Evolutionary conservation across 805 yeast species (phyloP).

Genomic region (Metschnikowia peoriensis): DNA sequence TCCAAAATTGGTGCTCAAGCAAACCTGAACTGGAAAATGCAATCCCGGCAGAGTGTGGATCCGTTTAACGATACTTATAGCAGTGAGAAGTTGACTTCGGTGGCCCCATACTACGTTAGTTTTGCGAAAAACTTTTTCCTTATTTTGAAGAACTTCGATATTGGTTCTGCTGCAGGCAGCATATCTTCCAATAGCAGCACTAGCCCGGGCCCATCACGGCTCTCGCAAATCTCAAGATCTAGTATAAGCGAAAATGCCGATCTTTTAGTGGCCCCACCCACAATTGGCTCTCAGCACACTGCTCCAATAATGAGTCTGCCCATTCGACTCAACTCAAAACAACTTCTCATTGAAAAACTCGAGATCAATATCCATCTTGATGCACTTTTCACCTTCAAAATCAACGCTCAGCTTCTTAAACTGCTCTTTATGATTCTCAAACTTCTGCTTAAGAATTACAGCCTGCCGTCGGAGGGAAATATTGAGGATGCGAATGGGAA

Average conservation of each 20-base stretch:
- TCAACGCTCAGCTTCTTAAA: slow-evolving; percentile 29
- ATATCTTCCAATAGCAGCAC: not conserved
- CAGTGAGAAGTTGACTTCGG: slow-evolving; percentile 3
- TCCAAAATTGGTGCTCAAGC: slow-evolving; percentile 21
- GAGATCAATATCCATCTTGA: slow-evolving; percentile 43
- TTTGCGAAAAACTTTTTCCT: slow-evolving; percentile 33
- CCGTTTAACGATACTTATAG: slow-evolving; percentile 15
- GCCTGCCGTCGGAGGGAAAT: slow-evolving; percentile 1
- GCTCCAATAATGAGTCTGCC: slow-evolving; percentile 29
- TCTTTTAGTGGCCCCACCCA: not conserved
- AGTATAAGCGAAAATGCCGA: slow-evolving; percentile 1
- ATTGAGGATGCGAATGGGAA: slow-evolving; percentile 1
- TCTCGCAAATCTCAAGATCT: not conserved
- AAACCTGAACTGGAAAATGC: slow-evolving; percentile 6
- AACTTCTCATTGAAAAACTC: slow-evolving; percentile 42
- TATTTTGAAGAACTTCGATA: slow-evolving; percentile 40
- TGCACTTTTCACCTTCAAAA: slow-evolving; percentile 37
- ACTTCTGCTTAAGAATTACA: slow-evolving; percentile 20
- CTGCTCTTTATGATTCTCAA: slow-evolving; percentile 27
- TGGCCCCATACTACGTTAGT: slow-evolving; percentile 27
- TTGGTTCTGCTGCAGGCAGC: slow-evolving; percentile 23
- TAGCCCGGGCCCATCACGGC: not conserved
- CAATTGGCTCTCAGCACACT: slow-evolving; percentile 4
- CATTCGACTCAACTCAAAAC: slow-evolving; percentile 38
- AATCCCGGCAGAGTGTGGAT: slow-evolving; percentile 7